Base-by-base conservation (phyloP, 805 yeast genomes). In the Candida germanica region DNA sequence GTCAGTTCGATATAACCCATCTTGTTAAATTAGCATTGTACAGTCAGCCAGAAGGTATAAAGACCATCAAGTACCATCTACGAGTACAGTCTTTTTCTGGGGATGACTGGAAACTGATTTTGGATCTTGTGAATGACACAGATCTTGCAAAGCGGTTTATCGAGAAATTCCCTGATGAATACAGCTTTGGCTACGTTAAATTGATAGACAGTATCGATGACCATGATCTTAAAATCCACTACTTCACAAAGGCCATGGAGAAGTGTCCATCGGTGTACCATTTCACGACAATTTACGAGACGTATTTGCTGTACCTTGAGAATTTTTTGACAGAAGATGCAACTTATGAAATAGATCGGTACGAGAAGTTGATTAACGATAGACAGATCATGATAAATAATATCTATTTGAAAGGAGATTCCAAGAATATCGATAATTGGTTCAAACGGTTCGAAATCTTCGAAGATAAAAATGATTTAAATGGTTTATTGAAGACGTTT, bases 381-480 rank as follows among this genome's bases (percentile, higher is more conserved):
- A 69, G 93, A 44, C 69, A 74, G 1, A 54, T 83, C 21, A 53
- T 80, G 29, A 47, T 84, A 9, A 87, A 76, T 50, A 94, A 87
- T 49, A 77, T 87, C 19, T 64, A 75, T 40, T 48, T 88, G 4
- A 67, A 83, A 27, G 81, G 77, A 46, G 73, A 80, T 48, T 63
- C 74, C 1, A 74, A 86, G 49, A 72, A 76, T 40, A 75, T 85
- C 3, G 71, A 67, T 19, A 72, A 70, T 35, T 91, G 97, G 97
- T 56, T 79, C 27, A 74, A 75, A 33, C 66, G 95, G 36, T 68
- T 78, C 0, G 59, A 63, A 0, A 69, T 66, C 44, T 66, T 68
- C 12, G 49, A 61, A 3, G 53, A 60, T 4, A 29, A 31, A 15
- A 19, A 28, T 2, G 65, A 71, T 16, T 58, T 74, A n/a, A 69